Evolutionary conservation across 164 flowering plant genomes (phyloP).

Genomic region (Vitis labrusca): DNA sequence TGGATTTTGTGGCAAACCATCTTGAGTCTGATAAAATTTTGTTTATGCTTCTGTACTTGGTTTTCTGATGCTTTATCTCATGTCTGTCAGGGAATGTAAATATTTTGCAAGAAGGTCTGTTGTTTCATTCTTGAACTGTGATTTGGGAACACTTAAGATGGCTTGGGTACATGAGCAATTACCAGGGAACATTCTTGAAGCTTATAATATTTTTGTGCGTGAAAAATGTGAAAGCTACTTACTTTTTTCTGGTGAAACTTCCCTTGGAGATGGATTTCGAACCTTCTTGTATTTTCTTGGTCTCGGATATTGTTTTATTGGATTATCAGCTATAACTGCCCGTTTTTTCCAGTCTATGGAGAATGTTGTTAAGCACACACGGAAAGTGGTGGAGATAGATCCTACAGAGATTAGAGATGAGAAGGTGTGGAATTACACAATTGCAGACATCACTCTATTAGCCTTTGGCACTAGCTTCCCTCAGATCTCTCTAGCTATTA

Average conservation of each 20-base stretch:
- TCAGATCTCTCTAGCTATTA: slow-evolving; percentile 86
- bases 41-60: too few species aligned
- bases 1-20: too few species aligned
- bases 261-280: slow-evolving; percentile 53
- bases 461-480: slow-evolving; percentile 99
- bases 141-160: slow-evolving; percentile 23
- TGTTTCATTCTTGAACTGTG: background rate
- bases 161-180: slow-evolving; percentile 16
- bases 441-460: slow-evolving; percentile 81
- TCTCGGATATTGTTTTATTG: slow-evolving; percentile 83
- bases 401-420: slow-evolving; percentile 52
- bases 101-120: background rate
- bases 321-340: slow-evolving; percentile 81
- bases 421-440: slow-evolving; percentile 85
- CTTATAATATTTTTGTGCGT: slow-evolving; percentile 19
- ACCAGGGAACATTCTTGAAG: slow-evolving; percentile 12
- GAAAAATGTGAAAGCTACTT: slow-evolving; percentile 67
- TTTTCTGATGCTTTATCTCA: background rate
- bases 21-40: too few species aligned
- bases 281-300: slow-evolving; percentile 63
- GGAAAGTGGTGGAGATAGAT: slow-evolving; percentile 67
- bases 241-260: slow-evolving; percentile 53
- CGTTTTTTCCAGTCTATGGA: slow-evolving; percentile 93
- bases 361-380: slow-evolving; percentile 82
- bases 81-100: background rate